phyloP scores from a whole-genome alignment of 2,329 filamentous ascomycete species.

The Trichoderma hamatum region DNA sequence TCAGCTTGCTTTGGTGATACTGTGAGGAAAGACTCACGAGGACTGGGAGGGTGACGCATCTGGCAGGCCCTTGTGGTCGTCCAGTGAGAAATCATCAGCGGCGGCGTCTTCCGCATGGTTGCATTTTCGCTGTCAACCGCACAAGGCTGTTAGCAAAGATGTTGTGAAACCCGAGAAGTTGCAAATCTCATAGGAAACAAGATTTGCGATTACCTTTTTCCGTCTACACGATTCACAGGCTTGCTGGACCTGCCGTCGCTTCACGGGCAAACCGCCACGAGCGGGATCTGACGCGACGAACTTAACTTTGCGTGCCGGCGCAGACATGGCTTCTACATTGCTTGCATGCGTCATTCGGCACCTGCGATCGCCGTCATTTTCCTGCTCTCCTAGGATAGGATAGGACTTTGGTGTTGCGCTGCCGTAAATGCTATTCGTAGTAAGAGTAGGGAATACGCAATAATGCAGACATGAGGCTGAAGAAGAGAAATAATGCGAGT shows the following conservation, averaged over 20 bases:
- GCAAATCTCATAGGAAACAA: background rate
- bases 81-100: slow-evolving; percentile 36
- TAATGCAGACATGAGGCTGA: background rate
- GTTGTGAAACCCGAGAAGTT: background rate
- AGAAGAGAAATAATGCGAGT: background rate
- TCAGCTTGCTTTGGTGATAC: background rate
- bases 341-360: background rate
- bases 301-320: slow-evolving; percentile 46
- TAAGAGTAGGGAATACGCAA: background rate
- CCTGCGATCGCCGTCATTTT: slow-evolving; percentile 18
- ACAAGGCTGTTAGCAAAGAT: background rate
- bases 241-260: slow-evolving; percentile 62
- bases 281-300: slow-evolving; percentile 60
- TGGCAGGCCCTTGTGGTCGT: slow-evolving; percentile 33
- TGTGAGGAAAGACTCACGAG: slow-evolving; percentile 34
- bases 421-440: background rate
- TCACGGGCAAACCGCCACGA: slow-evolving; percentile 56
- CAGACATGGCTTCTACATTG: slow-evolving; percentile 32
- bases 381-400: background rate
- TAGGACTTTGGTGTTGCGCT: background rate
- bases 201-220: slow-evolving; percentile 49
- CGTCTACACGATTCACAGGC: slow-evolving; percentile 59
- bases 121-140: slow-evolving; percentile 45
- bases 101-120: slow-evolving; percentile 45
- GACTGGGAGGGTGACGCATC: slow-evolving; percentile 38